Base-by-base conservation (phyloP, 2,329 filamentous ascomycete species). In the Fusarium austroafricanum region DNA sequence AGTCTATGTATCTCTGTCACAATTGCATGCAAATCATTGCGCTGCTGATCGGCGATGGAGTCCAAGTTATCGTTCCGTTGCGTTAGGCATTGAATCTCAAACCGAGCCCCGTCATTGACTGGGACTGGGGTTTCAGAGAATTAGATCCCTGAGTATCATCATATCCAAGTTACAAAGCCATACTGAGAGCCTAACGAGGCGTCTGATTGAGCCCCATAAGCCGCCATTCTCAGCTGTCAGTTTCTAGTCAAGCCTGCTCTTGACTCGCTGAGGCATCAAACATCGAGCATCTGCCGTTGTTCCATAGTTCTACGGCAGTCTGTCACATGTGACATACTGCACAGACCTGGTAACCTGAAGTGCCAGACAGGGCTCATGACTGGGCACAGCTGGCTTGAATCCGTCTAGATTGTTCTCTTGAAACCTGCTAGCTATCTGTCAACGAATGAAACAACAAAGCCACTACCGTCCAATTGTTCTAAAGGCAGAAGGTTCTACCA, bases 81-180 rank as follows among this genome's bases (percentile, higher is more conserved):
- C 40, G 60, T 71, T 67, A 52, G 69, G 69, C 69, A 71, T 64
- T 66, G 60, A 70, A 63, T 46, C 55, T 55, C 39, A 39, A 61
- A 58, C 52, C 51, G 53, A 68, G 54, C 26, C 61, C 65, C 58
- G 46, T 59, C 52, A 45, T 55, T 47, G 53, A 55, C 70, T 53
- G 37, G 64, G 55, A 54, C 67, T 61, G 40, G 69, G 64, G 56
- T 55, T 33, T 54, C 51, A 50, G 45, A 55, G 31, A 38, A 21
- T 42, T 49, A 37, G 20, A 54, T 62, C 49, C 53, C 35, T 45
- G 43, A 40, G 45, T 56, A 57, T 60, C 54, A 45, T 43, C 49
- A 39, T 50, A 52, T 38, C 44, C 40, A 56, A 40, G 54, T 54
- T 61, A 21, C 39, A 61, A 43, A 55, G 59, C 58, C 55, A 62